Evolutionary conservation across 805 yeast species (phyloP), one percentile per base, ranked within the genome.

Genomic region (Lachancea thermotolerans): DNA sequence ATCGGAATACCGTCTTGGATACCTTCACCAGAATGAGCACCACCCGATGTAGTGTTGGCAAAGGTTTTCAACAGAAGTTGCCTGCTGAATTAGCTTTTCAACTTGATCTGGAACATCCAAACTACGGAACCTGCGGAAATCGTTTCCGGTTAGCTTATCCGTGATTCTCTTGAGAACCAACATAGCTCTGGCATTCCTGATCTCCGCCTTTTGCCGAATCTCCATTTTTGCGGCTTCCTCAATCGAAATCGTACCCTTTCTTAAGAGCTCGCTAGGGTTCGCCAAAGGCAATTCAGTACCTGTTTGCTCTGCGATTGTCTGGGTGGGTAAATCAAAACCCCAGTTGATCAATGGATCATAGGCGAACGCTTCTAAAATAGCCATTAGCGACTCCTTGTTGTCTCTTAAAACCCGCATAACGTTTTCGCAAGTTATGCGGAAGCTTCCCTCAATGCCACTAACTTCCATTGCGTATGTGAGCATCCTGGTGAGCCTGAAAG

Each of bases 31-130:
- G 25, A 21, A 21, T 21, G 98, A 86, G 68, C 99, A 93, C 99
- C 99, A 93, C 15, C 99, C 99, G 50, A 93, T 85, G 61, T 86
- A 93, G 66, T 91, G 99, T 66, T 89, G 97, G 59, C 98, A 93
- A 45, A 93, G 68, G 57, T 93, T 93, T 61, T 93, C 98, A 28
- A 91, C 95, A 40, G 95, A 84, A 0, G 98, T 93, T 2, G 99
- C 98, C 62, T 93, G 96, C 57, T 86, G 95, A 42, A 93, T 93
- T 60, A 93, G 70, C 60, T 82, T 83, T 56, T 93, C 98, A 33
- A 93, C 98, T 65, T 93, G 99, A 2, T 84, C 79, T 1, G 95
- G 83, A 33, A 90, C 89, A 54, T 80, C 82, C 49, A 95, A 69
- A 34, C 83, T 89, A 38, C 73, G 71, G 48, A 72, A 72, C 41